These are phyloP conservation scores for Didymella segeticola DNA, from an alignment of 2,329 filamentous ascomycete species.

Conservation along the genomic window DNA sequence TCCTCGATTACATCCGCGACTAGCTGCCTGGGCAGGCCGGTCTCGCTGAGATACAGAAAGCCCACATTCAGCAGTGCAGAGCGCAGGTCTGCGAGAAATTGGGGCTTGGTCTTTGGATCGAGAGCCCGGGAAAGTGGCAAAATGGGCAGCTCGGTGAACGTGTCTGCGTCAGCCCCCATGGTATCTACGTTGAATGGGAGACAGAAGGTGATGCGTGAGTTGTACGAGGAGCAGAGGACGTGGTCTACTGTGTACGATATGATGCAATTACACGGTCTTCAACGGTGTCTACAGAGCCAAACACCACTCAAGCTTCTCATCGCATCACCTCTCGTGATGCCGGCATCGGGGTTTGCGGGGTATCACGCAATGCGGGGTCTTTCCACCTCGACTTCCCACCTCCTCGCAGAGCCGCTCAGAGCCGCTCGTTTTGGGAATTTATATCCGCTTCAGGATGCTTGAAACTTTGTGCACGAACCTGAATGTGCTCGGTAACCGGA, in stretches of 20 bases:
- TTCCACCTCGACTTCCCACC: neutral
- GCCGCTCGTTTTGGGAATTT: neutral
- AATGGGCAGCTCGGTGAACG: slow-evolving; percentile 76
- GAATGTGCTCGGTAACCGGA: neutral
- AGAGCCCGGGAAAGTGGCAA: slow-evolving; percentile 74
- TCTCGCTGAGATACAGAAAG: slow-evolving; percentile 84
- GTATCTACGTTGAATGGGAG: neutral
- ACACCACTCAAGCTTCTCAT: neutral
- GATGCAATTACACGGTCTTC: neutral
- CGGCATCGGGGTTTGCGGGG: neutral
- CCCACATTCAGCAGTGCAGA: slow-evolving; percentile 84
- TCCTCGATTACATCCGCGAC: slow-evolving; percentile 70
- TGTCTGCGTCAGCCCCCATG: neutral
- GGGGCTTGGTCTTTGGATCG: slow-evolving; percentile 72
- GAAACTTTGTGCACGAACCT: too few relatives aligned
- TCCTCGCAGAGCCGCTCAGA: neutral
- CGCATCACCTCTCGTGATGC: neutral
- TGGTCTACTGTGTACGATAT: neutral
- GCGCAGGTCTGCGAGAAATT: slow-evolving; percentile 74
- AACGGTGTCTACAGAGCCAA: neutral
- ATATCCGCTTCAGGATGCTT: neutral
- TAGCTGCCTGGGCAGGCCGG: slow-evolving; percentile 64
- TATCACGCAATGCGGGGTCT: neutral
- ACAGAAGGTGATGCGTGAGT: neutral
- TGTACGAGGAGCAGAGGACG: neutral